Conservation (phyloP, 2,329 filamentous ascomycete genomes). For the Alternaria sp. region DNA sequence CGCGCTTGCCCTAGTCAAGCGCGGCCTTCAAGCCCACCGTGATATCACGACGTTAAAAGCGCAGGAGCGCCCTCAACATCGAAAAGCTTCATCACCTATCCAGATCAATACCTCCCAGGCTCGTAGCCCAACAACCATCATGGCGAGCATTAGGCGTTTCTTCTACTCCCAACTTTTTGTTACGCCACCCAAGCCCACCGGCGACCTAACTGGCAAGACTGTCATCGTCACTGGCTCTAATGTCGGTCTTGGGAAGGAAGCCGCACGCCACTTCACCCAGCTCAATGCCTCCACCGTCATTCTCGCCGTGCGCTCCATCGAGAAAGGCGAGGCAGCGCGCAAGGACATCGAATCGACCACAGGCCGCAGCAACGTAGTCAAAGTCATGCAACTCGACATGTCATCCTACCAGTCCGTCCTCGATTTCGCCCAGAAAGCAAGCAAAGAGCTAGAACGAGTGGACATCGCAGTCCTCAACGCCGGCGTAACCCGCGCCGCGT, state of each 20-base stretch:
- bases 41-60: neutral
- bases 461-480: constrained; percentile 51
- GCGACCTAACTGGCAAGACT: constrained; percentile 44
- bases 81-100: neutral
- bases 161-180: constrained; percentile 51
- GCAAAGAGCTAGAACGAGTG: constrained; percentile 32
- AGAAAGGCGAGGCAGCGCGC: constrained; percentile 55
- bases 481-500: constrained; percentile 39
- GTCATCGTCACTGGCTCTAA: constrained; percentile 59
- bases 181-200: constrained; percentile 39
- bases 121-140: neutral
- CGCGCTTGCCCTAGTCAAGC: neutral
- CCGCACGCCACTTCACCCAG: constrained; percentile 51
- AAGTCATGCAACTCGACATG: constrained; percentile 57
- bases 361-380: constrained; percentile 39
- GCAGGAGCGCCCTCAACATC: neutral
- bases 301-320: constrained; percentile 51
- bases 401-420: constrained; percentile 47
- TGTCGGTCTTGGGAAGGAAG: constrained; percentile 55
- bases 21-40: neutral
- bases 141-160: constrained; percentile 28
- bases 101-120: neutral
- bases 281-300: constrained; percentile 53
- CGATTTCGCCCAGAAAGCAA: constrained; percentile 37
- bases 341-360: constrained; percentile 48